Evolutionary conservation across 2,329 filamentous ascomycete genomes (phyloP).

Genomic region (Ceratocystis albifundus): DNA sequence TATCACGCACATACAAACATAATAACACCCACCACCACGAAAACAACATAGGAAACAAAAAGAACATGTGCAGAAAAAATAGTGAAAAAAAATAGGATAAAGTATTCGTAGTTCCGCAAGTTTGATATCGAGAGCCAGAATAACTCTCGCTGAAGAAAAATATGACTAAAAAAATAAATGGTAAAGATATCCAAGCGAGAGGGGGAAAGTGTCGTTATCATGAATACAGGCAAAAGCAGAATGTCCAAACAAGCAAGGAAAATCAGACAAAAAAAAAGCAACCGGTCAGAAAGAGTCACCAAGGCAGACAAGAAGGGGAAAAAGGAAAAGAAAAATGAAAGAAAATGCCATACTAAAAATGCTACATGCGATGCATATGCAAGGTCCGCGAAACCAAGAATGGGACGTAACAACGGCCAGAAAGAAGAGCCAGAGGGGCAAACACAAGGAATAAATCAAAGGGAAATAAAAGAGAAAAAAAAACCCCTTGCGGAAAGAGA

Average conservation of each 20-base stretch:
- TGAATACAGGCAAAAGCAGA: neutral
- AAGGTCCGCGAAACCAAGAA: neutral
- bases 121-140: constrained; percentile 4
- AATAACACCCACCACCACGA: neutral
- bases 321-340: neutral
- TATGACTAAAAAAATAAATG: constrained; percentile 19
- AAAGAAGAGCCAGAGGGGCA: neutral
- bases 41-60: constrained; percentile 6
- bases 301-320: neutral
- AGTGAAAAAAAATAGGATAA: neutral
- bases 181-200: constrained; percentile 16
- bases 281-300: neutral
- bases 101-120: neutral
- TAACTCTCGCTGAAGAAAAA: constrained; percentile 8
- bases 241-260: neutral
- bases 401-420: neutral
- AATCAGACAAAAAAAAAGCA: neutral
- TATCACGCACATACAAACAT: neutral
- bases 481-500: constrained; percentile 9
- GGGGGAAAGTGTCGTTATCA: constrained; percentile 8
- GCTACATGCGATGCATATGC: constrained; percentile 13
- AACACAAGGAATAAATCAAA: neutral
- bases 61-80: neutral
- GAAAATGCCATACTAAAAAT: constrained; percentile 4
- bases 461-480: constrained; percentile 1